phyloP scores from a whole-genome alignment of 179 eudicot genomes.

The Actinidia chinensis region DNA sequence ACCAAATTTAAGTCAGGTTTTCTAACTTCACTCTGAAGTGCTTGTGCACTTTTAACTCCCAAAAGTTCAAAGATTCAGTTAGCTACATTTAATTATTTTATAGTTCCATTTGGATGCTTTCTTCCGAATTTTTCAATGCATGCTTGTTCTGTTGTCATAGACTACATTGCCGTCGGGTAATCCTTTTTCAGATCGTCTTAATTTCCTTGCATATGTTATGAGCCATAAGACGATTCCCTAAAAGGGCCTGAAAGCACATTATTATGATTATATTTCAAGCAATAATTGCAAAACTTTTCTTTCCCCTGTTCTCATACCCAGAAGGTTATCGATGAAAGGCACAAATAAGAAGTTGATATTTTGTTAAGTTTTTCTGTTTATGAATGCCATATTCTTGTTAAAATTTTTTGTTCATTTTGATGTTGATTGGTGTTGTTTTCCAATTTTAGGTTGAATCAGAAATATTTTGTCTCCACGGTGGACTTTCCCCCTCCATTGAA shows the following conservation, averaged over 20 bases:
- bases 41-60: not conserved
- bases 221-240: not conserved
- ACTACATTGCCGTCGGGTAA: not conserved
- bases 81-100: not conserved
- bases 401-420: too few species aligned
- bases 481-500: constrained; percentile 91
- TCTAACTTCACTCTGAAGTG: not conserved
- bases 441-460: constrained; percentile 88
- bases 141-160: not conserved
- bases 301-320: not conserved
- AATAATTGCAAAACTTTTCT: too few species aligned
- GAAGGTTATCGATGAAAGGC: not conserved
- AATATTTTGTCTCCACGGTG: constrained; percentile 95
- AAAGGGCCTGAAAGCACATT: not conserved
- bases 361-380: not conserved
- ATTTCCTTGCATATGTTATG: too few species aligned
- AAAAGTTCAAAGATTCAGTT: not conserved
- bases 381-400: not conserved
- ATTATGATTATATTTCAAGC: not conserved
- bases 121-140: not conserved
- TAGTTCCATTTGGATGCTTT: not conserved
- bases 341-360: not conserved
- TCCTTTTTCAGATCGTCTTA: too few species aligned
- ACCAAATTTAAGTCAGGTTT: not conserved
- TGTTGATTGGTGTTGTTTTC: too few species aligned